phyloP scores from a whole-genome alignment of 371 early-diverging fungal species.

The Umbelopsis sp. region DNA sequence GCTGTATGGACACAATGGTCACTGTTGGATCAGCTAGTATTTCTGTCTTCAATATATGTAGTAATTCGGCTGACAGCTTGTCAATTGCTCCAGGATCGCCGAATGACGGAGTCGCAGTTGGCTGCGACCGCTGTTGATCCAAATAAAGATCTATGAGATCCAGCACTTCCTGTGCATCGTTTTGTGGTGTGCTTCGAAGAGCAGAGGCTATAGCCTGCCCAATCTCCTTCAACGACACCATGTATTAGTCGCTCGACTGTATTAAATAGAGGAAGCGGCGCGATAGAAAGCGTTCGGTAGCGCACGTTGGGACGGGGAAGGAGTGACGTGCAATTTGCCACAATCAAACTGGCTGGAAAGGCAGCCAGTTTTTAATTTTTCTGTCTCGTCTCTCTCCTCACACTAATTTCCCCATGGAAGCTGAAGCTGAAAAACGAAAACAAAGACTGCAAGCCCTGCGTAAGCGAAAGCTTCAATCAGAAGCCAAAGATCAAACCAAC shows the following conservation, averaged over 20 bases:
- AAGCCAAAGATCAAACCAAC: constrained; percentile 19
- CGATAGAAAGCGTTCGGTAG: neutral
- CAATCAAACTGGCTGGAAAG: neutral
- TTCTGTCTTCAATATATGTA: constrained; percentile 28
- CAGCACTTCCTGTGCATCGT: constrained; percentile 41
- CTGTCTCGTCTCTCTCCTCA: neutral
- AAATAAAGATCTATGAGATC: constrained; percentile 45
- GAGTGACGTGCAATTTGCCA: constrained; percentile 11
- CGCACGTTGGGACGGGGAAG: neutral
- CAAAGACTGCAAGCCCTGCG: constrained; percentile 70
- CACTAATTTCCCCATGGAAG: constrained; percentile 52
- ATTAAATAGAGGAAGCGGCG: neutral
- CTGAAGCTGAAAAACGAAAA: constrained; percentile 70
- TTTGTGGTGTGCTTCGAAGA: constrained; percentile 37
- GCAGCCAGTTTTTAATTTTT: neutral
- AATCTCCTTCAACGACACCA: constrained; percentile 52
- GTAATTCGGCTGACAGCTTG: constrained; percentile 42
- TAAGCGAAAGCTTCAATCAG: constrained; percentile 51
- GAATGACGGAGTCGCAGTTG: constrained; percentile 16
- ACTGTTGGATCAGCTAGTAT: constrained; percentile 19
- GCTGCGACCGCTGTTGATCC: constrained; percentile 36
- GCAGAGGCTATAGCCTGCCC: constrained; percentile 37
- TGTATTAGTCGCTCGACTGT: constrained; percentile 11
- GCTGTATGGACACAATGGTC: constrained; percentile 30
- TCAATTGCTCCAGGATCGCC: constrained; percentile 37